These are phyloP conservation scores for Novymonas esmeraldas DNA, from an alignment of 208 protist genomes.

Conservation along the genomic window DNA sequence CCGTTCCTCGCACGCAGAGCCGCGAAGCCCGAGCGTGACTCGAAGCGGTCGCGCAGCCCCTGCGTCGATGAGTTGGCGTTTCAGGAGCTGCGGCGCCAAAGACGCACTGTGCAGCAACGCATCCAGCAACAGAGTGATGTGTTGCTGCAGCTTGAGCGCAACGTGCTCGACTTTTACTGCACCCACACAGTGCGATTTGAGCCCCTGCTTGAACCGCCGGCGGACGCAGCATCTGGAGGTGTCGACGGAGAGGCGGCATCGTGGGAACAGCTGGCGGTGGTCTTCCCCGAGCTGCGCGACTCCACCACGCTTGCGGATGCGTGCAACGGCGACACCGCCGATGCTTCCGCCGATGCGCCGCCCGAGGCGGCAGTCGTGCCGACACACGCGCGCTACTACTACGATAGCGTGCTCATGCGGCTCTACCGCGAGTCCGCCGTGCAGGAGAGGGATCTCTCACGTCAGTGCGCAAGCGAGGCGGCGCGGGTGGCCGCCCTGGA, in stretches of 20 bases:
- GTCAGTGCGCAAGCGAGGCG: slow-evolving; percentile 7
- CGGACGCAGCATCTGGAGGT: background rate
- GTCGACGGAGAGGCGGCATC: background rate
- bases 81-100: slow-evolving; percentile 12
- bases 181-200: slow-evolving; percentile 47
- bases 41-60: slow-evolving; percentile 29
- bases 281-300: slow-evolving; percentile 17
- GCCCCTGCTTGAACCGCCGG: slow-evolving; percentile 1
- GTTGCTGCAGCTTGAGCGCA: slow-evolving; percentile 37
- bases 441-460: slow-evolving; percentile 11
- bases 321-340: background rate
- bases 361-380: background rate
- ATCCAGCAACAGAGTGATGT: slow-evolving; percentile 2
- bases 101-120: slow-evolving; percentile 6
- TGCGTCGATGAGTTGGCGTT: slow-evolving; percentile 36
- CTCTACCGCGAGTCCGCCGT: slow-evolving; percentile 22
- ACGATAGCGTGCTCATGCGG: slow-evolving; percentile 38
- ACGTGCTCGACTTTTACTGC: slow-evolving; percentile 68
- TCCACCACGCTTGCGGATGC: background rate
- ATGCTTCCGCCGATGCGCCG: background rate
- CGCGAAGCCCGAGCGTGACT: background rate
- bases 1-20: background rate
- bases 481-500: slow-evolving; percentile 26
- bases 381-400: slow-evolving; percentile 29
- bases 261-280: background rate